phyloP scores from a whole-genome alignment of 2,329 filamentous ascomycete species.

The Colletotrichum sp. region DNA sequence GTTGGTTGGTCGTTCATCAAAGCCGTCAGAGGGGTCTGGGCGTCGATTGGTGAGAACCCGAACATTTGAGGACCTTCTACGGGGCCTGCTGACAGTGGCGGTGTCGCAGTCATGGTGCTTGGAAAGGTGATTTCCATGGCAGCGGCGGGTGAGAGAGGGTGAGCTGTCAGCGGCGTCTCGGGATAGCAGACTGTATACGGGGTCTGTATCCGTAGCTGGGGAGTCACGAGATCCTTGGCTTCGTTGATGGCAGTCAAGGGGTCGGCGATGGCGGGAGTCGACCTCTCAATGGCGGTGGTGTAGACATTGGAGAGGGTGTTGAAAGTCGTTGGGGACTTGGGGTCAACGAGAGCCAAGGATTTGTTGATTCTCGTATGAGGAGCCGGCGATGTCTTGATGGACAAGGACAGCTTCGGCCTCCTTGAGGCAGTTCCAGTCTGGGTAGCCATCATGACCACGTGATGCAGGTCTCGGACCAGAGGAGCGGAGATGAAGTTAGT shows the following conservation, averaged over 20 bases:
- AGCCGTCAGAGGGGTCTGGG: slow-evolving; percentile 21
- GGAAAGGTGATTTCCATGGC: slow-evolving; percentile 53
- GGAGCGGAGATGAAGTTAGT: neutral
- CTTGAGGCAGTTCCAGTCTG: slow-evolving; percentile 41
- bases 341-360: slow-evolving; percentile 53
- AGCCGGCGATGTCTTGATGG: slow-evolving; percentile 52
- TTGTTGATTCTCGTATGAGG: slow-evolving; percentile 44
- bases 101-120: slow-evolving; percentile 64
- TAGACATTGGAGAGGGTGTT: slow-evolving; percentile 73
- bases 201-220: slow-evolving; percentile 41
- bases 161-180: slow-evolving; percentile 59
- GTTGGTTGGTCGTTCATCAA: neutral
- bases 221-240: slow-evolving; percentile 27
- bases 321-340: slow-evolving; percentile 66
- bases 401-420: slow-evolving; percentile 62
- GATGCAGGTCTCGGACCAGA: neutral
- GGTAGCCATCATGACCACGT: slow-evolving; percentile 38
- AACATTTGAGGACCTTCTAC: slow-evolving; percentile 52
- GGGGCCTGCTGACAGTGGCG: slow-evolving; percentile 59
- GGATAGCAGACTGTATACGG: slow-evolving; percentile 53
- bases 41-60: slow-evolving; percentile 46
- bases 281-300: slow-evolving; percentile 65
- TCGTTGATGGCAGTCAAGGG: slow-evolving; percentile 56
- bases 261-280: slow-evolving; percentile 52
- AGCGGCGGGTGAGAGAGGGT: slow-evolving; percentile 52